A percentile compares a stretch with the other conserved stretches of the same genome.
phyloP scores from a whole-genome alignment of 2,329 filamentous ascomycete genomes.

The Colletotrichum paranaense region DNA sequence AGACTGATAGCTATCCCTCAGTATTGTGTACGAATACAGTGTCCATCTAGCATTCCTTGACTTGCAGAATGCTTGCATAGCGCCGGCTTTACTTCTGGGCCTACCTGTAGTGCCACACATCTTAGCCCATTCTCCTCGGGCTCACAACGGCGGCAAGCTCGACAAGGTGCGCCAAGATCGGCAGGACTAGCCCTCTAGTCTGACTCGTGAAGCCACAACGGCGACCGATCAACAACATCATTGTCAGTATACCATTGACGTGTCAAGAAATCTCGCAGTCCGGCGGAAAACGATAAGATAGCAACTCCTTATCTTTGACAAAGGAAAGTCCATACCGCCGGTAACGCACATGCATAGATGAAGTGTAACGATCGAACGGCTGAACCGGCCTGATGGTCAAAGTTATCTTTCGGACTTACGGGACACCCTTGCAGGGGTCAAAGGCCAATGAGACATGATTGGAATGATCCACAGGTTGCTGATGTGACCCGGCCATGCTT shows the following conservation, averaged over 20 bases:
- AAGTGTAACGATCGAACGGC: background rate
- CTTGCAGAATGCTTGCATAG: background rate
- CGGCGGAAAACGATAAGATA: background rate
- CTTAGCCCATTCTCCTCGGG: background rate
- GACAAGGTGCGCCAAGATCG: background rate
- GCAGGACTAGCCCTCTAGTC: background rate
- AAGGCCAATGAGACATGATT: background rate
- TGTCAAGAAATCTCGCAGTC: background rate
- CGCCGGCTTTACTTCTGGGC: background rate
- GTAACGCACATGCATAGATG: background rate
- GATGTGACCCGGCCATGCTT: background rate
- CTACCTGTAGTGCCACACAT: background rate
- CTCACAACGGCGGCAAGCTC: background rate
- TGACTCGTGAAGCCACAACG: background rate
- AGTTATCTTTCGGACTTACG: background rate
- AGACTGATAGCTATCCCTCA: no score
- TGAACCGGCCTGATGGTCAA: background rate
- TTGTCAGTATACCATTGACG: no score
- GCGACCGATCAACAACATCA: background rate
- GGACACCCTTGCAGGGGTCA: background rate
- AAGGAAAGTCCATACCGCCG: background rate
- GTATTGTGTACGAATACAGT: no score
- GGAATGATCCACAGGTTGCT: background rate
- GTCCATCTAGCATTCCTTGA: background rate
- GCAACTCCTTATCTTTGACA: background rate